Evolutionary conservation across 192 early-diverging fungal genomes (phyloP).

Genomic region (Dissophora ornata): DNA sequence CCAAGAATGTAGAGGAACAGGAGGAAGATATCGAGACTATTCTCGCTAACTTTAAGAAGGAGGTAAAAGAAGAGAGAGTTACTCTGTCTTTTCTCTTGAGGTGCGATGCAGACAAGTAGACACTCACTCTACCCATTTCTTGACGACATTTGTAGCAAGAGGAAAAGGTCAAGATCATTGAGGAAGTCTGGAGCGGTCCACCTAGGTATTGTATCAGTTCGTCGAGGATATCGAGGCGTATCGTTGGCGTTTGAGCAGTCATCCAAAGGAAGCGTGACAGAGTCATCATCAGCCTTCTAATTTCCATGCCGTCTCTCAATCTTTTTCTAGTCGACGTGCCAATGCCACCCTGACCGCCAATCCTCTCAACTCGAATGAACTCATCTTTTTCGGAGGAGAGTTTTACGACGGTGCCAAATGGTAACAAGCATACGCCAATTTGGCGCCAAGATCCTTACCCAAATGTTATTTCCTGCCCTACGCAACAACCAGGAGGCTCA

Average conservation of each 20-base stretch:
- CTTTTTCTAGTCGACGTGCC: conserved; percentile 62
- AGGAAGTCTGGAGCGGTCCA: conserved; percentile 63
- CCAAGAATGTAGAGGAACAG: conserved; percentile 60
- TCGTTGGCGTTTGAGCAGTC: too few relatives aligned
- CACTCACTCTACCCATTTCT: conserved; percentile 1
- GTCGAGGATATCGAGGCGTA: too few relatives aligned
- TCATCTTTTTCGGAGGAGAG: conserved; percentile 79
- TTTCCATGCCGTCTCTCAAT: neutral
- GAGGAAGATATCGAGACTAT: conserved; percentile 79
- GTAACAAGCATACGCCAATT: too few relatives aligned
- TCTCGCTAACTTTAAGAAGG: conserved; percentile 66
- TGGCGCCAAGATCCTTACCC: too few relatives aligned
- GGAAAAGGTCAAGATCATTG: conserved; percentile 63
- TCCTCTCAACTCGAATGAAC: conserved; percentile 66
- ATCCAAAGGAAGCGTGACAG: too few relatives aligned
- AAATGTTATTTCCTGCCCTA: too few relatives aligned
- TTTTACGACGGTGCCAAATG: conserved; percentile 68
- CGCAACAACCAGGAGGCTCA: too few relatives aligned
- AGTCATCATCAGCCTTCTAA: too few relatives aligned
- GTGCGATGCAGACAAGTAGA: neutral
- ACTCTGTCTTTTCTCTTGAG: too few relatives aligned
- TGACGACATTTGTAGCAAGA: conserved; percentile 61
- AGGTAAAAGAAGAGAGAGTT: too few relatives aligned
- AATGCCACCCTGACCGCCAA: conserved; percentile 70
- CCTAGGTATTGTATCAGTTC: conserved; percentile 41